Evolutionary conservation across 345 rosid species (phyloP).

Genomic region (Streptanthus diversifolius): DNA sequence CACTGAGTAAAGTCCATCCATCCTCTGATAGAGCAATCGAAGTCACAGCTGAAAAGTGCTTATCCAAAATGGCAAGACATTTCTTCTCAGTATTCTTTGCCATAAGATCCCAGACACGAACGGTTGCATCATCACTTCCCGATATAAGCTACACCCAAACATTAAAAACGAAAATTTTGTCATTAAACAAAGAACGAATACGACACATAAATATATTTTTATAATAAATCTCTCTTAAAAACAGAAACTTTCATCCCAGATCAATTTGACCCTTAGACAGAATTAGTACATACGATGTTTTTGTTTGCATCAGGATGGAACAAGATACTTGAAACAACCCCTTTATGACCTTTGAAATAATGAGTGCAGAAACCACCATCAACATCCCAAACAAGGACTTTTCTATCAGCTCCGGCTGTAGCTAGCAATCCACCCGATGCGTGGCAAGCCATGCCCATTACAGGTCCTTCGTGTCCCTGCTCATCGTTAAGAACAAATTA

Average conservation of each 20-base stretch:
- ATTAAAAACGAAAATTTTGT: neutral
- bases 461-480: conserved; percentile 94
- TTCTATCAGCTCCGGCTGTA: conserved; percentile 96
- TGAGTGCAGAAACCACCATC: conserved; percentile 98
- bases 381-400: conserved; percentile 97
- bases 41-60: conserved; percentile 79
- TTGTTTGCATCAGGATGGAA: conserved; percentile 73
- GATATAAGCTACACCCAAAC: conserved; percentile 61
- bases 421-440: conserved; percentile 93
- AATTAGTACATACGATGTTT: conserved; percentile 55
- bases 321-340: conserved; percentile 66
- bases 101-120: conserved; percentile 84
- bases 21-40: conserved; percentile 78
- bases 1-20: conserved; percentile 72
- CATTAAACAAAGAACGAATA: neutral
- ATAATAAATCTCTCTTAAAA: neutral
- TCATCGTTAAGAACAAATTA: conserved; percentile 5
- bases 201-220: neutral
- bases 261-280: neutral
- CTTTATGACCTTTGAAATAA: conserved; percentile 88
- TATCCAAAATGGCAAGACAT: conserved; percentile 65
- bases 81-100: conserved; percentile 66
- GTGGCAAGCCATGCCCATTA: conserved; percentile 89
- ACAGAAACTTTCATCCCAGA: neutral
- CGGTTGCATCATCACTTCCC: conserved; percentile 82